Conservation (phyloP, 352 stramenopile species). For the Pythium biforme region DNA sequence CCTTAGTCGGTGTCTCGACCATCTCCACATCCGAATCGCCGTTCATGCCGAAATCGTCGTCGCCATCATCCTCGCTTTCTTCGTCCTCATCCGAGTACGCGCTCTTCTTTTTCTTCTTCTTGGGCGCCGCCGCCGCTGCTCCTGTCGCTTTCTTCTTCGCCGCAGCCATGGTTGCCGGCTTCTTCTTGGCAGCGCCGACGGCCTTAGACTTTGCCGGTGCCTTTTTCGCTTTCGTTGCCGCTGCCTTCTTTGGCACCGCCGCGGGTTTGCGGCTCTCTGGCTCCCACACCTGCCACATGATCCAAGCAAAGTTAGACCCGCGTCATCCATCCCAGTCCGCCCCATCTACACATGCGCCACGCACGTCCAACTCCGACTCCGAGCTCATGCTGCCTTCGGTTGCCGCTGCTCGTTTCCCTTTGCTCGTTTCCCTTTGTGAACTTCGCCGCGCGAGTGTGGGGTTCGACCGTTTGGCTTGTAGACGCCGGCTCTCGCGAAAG, state of each 20-base stretch:
- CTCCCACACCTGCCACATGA: constrained; percentile 19
- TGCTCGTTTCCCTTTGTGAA: not conserved
- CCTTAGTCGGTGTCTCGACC: constrained; percentile 28
- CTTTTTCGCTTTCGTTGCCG: constrained; percentile 29
- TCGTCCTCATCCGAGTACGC: constrained; percentile 42
- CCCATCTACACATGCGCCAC: constrained; percentile 1
- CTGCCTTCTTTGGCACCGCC: constrained; percentile 18
- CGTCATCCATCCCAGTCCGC: not conserved
- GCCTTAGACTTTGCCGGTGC: constrained; percentile 36
- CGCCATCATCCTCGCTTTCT: constrained; percentile 28
- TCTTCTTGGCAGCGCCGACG: constrained; percentile 15
- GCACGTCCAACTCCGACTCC: constrained; percentile 24
- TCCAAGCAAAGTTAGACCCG: not conserved
- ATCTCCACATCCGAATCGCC: constrained; percentile 23
- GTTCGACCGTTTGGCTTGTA: constrained; percentile 2
- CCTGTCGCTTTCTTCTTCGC: constrained; percentile 48
- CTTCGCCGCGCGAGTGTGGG: not conserved
- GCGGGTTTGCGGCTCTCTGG: constrained; percentile 29
- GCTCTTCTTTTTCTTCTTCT: constrained; percentile 57
- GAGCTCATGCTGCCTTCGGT: constrained; percentile 18
- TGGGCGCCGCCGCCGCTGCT: constrained; percentile 32
- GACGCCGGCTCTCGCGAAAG: constrained; percentile 15
- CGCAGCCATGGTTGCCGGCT: constrained; percentile 8
- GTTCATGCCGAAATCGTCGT: constrained; percentile 27
- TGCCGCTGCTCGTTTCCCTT: not conserved